phyloP scores from a whole-genome alignment of 192 early-diverging fungal genomes.

The Entomortierella lignicola region DNA sequence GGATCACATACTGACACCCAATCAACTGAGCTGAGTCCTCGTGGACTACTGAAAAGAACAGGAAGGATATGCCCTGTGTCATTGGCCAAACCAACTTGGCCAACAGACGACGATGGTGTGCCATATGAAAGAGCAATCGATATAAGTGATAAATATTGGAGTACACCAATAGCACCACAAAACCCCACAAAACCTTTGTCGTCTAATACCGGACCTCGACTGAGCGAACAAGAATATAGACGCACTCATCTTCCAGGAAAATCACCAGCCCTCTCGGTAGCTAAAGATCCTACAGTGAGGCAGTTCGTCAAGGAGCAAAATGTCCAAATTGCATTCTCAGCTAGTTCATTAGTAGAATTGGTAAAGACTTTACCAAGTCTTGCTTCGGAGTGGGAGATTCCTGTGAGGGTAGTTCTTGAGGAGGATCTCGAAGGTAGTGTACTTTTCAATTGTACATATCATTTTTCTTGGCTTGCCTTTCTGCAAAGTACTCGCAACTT shows the following conservation, averaged over 20 bases:
- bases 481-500: background rate
- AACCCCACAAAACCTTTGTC: too few species aligned
- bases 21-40: background rate
- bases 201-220: background rate
- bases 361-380: constrained; percentile 34
- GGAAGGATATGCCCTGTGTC: constrained; percentile 39
- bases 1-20: background rate
- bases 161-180: background rate
- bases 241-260: constrained; percentile 17
- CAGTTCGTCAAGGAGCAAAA: constrained; percentile 38
- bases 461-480: background rate
- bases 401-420: constrained; percentile 33
- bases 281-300: constrained; percentile 17
- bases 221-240: constrained; percentile 7
- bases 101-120: constrained; percentile 47
- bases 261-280: constrained; percentile 6
- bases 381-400: constrained; percentile 40
- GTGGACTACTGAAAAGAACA: constrained; percentile 29
- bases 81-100: constrained; percentile 34
- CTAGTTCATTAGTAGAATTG: constrained; percentile 36
- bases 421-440: constrained; percentile 30
- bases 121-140: constrained; percentile 35
- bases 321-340: constrained; percentile 32
- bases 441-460: background rate
- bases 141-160: constrained; percentile 28